Conservation (phyloP, 345 rosid species). For the Populus deltoides region DNA sequence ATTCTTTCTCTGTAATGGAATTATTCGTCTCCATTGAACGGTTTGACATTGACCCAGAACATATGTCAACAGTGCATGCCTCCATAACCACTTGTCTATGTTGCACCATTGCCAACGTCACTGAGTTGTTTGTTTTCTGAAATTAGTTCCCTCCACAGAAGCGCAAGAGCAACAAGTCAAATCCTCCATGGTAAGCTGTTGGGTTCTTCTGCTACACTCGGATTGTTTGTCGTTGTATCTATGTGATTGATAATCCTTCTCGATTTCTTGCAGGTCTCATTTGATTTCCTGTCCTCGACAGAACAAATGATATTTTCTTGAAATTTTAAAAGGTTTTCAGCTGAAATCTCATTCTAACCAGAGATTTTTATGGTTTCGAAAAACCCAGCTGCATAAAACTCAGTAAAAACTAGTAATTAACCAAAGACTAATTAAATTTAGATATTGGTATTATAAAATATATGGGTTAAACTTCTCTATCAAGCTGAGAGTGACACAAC, state of each 20-base stretch:
- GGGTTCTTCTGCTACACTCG: neutral
- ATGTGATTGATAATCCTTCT: too few relatives aligned
- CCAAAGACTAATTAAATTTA: neutral
- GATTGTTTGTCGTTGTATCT: neutral
- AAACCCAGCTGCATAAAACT: too few relatives aligned
- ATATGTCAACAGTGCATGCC: neutral
- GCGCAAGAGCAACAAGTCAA: neutral
- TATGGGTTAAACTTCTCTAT: neutral
- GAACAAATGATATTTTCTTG: too few relatives aligned
- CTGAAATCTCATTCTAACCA: too few relatives aligned
- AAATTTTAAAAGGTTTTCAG: too few relatives aligned
- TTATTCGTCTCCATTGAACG: neutral
- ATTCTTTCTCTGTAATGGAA: neutral
- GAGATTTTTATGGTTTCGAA: too few relatives aligned
- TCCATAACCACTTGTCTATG: neutral
- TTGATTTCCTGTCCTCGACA: too few relatives aligned
- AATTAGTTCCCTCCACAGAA: neutral
- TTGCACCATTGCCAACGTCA: neutral
- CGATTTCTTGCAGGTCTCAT: too few relatives aligned
- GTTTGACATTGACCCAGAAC: neutral
- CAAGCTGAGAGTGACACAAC: slow-evolving; percentile 6
- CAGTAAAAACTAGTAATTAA: too few relatives aligned
- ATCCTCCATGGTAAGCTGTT: neutral
- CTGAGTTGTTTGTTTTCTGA: neutral
- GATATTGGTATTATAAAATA: neutral